phyloP scores from a whole-genome alignment of 352 stramenopile species.

The Phytophthora sansomeana region DNA sequence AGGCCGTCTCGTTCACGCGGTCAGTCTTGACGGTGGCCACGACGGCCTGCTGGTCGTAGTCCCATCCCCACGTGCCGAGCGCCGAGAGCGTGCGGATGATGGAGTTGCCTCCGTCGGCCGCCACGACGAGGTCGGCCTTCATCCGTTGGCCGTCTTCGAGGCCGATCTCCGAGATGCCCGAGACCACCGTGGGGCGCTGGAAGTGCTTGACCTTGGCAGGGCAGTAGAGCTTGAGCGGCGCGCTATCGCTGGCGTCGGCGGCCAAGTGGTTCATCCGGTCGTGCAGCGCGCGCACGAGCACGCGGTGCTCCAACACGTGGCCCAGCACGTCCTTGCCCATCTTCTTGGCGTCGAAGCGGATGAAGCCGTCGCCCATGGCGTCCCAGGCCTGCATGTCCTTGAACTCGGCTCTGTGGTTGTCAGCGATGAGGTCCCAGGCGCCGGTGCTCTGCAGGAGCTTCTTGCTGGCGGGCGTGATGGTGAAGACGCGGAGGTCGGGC shows the following conservation, averaged over 20 bases:
- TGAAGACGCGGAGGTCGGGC: conserved; percentile 91
- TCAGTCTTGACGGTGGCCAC: conserved; percentile 93
- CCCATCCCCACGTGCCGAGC: conserved; percentile 91
- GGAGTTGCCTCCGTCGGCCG: conserved; percentile 90
- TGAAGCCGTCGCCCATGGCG: conserved; percentile 88
- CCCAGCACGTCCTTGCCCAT: conserved; percentile 67
- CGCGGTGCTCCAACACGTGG: conserved; percentile 89
- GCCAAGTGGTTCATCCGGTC: conserved; percentile 86
- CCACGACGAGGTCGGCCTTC: conserved; percentile 84
- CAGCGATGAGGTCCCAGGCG: conserved; percentile 82
- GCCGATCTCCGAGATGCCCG: conserved; percentile 62
- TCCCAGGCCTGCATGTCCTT: conserved; percentile 93
- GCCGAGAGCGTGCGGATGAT: conserved; percentile 87
- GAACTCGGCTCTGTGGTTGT: conserved; percentile 72
- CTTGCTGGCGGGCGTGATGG: conserved; percentile 89
- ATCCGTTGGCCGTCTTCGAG: conserved; percentile 79
- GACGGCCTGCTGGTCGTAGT: conserved; percentile 93
- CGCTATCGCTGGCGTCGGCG: conserved; percentile 44
- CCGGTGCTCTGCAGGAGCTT: conserved; percentile 73
- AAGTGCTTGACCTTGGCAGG: conserved; percentile 88
- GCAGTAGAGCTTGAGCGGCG: conserved; percentile 77
- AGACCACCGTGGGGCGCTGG: conserved; percentile 55
- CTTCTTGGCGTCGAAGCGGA: conserved; percentile 88
- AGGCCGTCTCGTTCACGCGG: conserved; percentile 83
- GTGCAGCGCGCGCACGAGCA: conserved; percentile 87